Conservation (phyloP, 148 eudicot species). For the Rhododendron ferrugineum region DNA sequence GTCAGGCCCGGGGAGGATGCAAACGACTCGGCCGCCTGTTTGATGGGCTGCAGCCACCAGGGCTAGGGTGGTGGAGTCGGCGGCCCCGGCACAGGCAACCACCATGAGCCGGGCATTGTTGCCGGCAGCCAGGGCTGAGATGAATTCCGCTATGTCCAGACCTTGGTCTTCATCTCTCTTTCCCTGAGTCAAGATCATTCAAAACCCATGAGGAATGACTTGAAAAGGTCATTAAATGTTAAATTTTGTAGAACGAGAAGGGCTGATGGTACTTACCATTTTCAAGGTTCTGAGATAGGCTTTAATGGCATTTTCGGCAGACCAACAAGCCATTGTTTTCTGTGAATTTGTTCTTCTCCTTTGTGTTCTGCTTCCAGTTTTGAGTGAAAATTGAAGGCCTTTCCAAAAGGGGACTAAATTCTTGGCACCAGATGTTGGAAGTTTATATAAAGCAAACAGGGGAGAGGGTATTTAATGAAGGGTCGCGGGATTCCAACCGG, state of each 20-base stretch:
- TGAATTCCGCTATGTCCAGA: constrained; percentile 61
- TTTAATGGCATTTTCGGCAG: background rate
- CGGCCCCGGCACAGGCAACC: constrained; percentile 38
- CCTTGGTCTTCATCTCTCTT: constrained; percentile 53
- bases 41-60: constrained; percentile 72
- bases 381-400: background rate
- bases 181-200: constrained; percentile 33
- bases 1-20: constrained; percentile 33
- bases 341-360: background rate
- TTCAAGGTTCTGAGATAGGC: background rate
- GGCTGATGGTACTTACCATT: background rate
- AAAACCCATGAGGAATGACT: background rate
- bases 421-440: background rate
- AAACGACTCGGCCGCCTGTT: constrained; percentile 59
- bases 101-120: constrained; percentile 66
- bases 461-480: background rate
- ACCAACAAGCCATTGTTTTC: background rate
- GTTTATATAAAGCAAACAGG: background rate
- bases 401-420: background rate
- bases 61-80: constrained; percentile 38
- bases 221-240: background rate
- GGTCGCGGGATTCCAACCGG: background rate
- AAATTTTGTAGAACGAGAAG: background rate
- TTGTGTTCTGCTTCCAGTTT: background rate
- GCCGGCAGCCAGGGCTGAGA: constrained; percentile 84